Base-by-base conservation (phyloP, 1,284 basidiomycete species). In the Apiotrichum sp. region DNA sequence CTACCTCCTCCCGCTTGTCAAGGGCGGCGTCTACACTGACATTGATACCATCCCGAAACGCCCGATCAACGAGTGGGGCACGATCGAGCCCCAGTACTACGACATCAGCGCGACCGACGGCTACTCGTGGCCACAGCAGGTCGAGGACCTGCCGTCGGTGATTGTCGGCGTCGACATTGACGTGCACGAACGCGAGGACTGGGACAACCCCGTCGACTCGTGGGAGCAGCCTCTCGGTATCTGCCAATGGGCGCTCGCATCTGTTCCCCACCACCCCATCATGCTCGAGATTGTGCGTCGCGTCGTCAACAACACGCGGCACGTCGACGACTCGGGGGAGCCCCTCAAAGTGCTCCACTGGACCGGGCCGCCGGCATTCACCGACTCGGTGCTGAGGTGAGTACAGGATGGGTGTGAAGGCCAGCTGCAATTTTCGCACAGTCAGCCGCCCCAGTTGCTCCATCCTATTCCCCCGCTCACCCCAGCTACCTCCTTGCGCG, bases 11-110 rank as follows among this genome's bases (percentile, higher is more conserved):
- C 66, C 76, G 2, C 57, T 76, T n/a, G 61, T 78, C 10, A 62
- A 75, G 42, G 77, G 77, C 1, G 77, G 77, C 9, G 69, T 77
- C 38, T 78, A 78, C 60, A 63, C 69, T 14, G 77, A 78, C 50
- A 69, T 72, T 13, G 71, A 74, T 51, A 67, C 75, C 40, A 57
- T 56, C 38, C 65, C 66, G 6, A 34, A 71, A 13, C 52, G 65
- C 52, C 70, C 66, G 1, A 71, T 75, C 50, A 64, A 68, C 35
- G 52, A 69, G 50, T 76, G 74, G 75, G 74, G 72, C 5, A 58
- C 47, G 0, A 10, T 54, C 35, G 50, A 65, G 13, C 62, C 66
- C 16, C 65, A 69, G 45, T 54, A 58, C n/a, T 62, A 69, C 47
- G 62, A 71, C 50, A 42, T 69, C 6, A 53, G 58, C 3, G 22